Base-by-base conservation (phyloP, 2,329 filamentous ascomycete genomes). In the Pseudogymnoascus sp. region DNA sequence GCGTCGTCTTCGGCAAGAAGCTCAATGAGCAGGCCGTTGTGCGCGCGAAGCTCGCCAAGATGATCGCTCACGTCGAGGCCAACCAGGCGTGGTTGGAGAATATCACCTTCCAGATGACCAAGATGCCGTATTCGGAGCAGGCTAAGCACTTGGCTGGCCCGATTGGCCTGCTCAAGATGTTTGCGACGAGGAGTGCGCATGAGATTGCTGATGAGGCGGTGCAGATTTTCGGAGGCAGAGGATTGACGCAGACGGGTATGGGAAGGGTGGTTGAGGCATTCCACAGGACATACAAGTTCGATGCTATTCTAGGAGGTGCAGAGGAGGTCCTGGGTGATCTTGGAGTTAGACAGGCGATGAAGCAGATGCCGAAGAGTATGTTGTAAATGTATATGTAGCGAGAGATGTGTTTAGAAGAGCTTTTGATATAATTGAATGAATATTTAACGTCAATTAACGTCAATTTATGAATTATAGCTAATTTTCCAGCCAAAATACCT, bases 151-250 rank as follows among this genome's bases (percentile, higher is more conserved):
- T 95, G 1, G 89, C 88, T 61, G 91, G 91, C 0, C 90, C 91
- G 29, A 92, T 95, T 66, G 91, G 86, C 7, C 80, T 95, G 21
- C 82, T 95, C 63, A 96, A 96, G 78, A 89, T 88, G 74, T 89
- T 85, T 74, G 78, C 81, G 55, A 95, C 91, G 4, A 83, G 90
- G 33, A 85, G 86, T 41, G 89, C 90, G 1, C 89, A 93, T 72
- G 90, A 94, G 71, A 85, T 93, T 68, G 90, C 91, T 65, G 90
- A 94, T 73, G 88, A 92, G 70, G 83, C 90, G 2, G 87, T 91
- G 4, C 91, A 94, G 72, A 92, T 95, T 71, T 95, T 92, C 75
- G 91, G 91, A 55, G 91, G 91, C 6, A 82, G 91, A 62, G 91
- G 86, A 3, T 75, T 95, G 7, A 95, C 91, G 0, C 87, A 92